A percentile compares a stretch with the other conserved stretches of the same genome.
phyloP scores from a whole-genome alignment of 2,329 filamentous ascomycete genomes.

The Orbilia oligospora region DNA sequence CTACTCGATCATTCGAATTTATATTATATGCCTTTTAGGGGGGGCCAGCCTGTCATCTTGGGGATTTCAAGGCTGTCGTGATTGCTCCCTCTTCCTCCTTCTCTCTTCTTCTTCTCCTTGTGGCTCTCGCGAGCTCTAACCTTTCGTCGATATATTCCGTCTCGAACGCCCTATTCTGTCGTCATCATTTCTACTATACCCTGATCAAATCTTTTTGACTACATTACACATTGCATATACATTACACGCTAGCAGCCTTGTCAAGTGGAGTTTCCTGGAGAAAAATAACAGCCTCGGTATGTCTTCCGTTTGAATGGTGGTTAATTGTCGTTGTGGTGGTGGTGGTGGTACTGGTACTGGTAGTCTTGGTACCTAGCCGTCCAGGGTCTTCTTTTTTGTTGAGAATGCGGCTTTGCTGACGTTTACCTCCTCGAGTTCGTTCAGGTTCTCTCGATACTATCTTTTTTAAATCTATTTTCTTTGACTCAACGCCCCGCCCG shows the following conservation, averaged over 20 bases:
- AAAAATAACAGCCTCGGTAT: slow-evolving; percentile 37
- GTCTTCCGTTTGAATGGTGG: slow-evolving; percentile 23
- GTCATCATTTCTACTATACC: slow-evolving; percentile 13
- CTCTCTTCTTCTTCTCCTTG: not conserved
- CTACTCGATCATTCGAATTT: slow-evolving; percentile 18
- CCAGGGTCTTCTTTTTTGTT: slow-evolving; percentile 43
- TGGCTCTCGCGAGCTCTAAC: slow-evolving; percentile 18
- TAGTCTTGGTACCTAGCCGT: not conserved
- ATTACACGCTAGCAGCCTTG: slow-evolving; percentile 25
- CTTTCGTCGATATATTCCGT: slow-evolving; percentile 25
- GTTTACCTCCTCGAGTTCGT: slow-evolving; percentile 43
- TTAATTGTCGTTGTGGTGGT: slow-evolving; percentile 5
- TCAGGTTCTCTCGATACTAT: slow-evolving; percentile 23
- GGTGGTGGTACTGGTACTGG: too few relatives aligned
- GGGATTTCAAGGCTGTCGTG: not conserved
- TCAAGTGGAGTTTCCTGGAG: slow-evolving; percentile 1
- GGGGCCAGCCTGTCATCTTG: slow-evolving; percentile 50
- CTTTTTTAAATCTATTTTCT: slow-evolving; percentile 9
- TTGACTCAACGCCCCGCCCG: slow-evolving; percentile 43
- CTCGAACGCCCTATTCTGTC: slow-evolving; percentile 13
- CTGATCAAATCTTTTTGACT: not conserved
- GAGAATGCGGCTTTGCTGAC: slow-evolving; percentile 57
- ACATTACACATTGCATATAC: slow-evolving; percentile 10
- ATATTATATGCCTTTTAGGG: slow-evolving; percentile 6
- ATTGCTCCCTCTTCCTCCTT: not conserved